Conservation (phyloP, 495 filamentous ascomycete species). For the Xylaria cubensis region DNA sequence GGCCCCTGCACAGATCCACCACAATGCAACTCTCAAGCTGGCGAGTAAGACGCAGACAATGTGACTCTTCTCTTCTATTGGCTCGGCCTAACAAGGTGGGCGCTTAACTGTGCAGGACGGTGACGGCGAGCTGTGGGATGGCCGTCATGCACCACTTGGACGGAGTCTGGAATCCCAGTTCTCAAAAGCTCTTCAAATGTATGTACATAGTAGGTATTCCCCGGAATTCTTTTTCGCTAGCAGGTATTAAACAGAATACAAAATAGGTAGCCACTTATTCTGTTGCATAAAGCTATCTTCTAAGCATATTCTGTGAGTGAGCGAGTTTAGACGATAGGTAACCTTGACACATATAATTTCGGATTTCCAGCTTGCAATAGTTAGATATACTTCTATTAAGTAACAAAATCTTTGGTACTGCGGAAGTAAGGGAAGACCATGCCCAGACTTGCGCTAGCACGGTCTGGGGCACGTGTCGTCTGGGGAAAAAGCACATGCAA, state of each 20-base stretch:
- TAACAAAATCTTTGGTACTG: not conserved
- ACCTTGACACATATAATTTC: not conserved
- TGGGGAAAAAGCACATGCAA: slow-evolving; percentile 16
- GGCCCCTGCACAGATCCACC: slow-evolving; percentile 14
- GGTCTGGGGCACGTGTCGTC: slow-evolving; percentile 9
- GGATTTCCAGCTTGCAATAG: too few species aligned
- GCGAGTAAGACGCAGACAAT: slow-evolving; percentile 18
- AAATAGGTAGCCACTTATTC: not conserved
- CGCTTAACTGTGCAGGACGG: slow-evolving; percentile 22
- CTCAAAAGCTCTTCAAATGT: not conserved
- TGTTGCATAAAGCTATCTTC: not conserved
- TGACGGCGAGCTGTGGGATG: slow-evolving; percentile 19
- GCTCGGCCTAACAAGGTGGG: not conserved
- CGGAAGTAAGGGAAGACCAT: not conserved
- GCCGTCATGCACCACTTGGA: slow-evolving; percentile 7
- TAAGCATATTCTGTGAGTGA: not conserved
- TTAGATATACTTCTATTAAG: too few species aligned
- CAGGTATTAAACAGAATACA: too few species aligned
- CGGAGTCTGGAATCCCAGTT: slow-evolving; percentile 13
- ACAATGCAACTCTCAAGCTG: slow-evolving; percentile 10
- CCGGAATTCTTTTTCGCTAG: not conserved
- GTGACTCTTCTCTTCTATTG: slow-evolving; percentile 21
- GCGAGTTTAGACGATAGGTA: not conserved
- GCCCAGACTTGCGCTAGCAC: not conserved
- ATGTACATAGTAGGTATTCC: not conserved